Percentiles rank a stretch among this genome's conserved stretches.
Conservation (phyloP, 129 eudicot genomes). For the Smallanthus sonchifolius region DNA sequence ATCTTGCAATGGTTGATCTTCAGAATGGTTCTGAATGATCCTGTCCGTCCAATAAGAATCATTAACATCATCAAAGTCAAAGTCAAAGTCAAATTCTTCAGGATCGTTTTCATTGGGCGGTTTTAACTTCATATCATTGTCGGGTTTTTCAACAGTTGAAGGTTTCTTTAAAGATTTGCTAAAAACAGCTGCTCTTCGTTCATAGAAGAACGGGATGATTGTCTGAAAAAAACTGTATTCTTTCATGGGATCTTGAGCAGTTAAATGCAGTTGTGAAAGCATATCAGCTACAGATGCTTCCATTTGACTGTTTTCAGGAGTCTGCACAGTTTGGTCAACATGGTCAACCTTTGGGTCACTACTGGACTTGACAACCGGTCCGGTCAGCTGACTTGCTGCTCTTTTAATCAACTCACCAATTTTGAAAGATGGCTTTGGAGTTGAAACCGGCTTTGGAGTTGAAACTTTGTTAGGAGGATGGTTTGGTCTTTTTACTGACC, state of each 20-base stretch:
- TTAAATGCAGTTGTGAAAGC: constrained; percentile 59
- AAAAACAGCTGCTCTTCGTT: constrained; percentile 48
- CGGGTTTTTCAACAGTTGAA: constrained; percentile 27
- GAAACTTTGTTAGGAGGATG: constrained; percentile 44
- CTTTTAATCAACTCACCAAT: constrained; percentile 76
- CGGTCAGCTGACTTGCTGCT: constrained; percentile 81
- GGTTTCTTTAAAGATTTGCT: constrained; percentile 33
- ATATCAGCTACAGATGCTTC: constrained; percentile 51
- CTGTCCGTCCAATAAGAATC: constrained; percentile 92
- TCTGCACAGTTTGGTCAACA: constrained; percentile 21
- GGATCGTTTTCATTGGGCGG: constrained; percentile 18
- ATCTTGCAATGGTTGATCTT: constrained; percentile 51
- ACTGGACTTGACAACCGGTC: constrained; percentile 25
- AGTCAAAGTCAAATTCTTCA: constrained; percentile 56
- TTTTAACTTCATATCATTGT: constrained; percentile 40
- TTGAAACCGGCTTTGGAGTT: constrained; percentile 28
- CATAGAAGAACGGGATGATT: constrained; percentile 51
- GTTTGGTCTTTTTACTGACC: constrained; percentile 41
- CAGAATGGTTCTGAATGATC: constrained; percentile 59
- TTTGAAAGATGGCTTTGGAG: constrained; percentile 74
- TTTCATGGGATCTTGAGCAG: constrained; percentile 69
- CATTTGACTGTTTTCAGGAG: constrained; percentile 28
- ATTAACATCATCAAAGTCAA: constrained; percentile 55
- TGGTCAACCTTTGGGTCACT: constrained; percentile 26
- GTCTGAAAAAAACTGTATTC: constrained; percentile 34